Evolutionary conservation across 768 basidiomycete species (phyloP), one percentile per base, ranked within the genome.

Genomic region (Lyophyllum atratum): DNA sequence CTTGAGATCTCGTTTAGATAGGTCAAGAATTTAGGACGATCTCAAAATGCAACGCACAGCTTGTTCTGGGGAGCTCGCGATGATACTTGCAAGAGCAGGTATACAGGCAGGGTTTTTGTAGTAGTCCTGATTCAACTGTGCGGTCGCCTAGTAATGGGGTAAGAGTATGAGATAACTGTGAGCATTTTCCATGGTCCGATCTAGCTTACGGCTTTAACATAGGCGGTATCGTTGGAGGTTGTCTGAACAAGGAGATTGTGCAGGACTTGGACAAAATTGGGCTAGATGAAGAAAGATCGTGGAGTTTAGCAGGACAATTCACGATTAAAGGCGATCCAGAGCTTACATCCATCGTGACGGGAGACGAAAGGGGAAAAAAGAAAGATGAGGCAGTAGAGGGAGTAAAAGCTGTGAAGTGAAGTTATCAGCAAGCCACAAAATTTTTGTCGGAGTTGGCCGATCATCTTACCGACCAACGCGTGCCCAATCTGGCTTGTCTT

Each of bases 81-180:
- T 80, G 68, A 98, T 92, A 67, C 85, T 87, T 53, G 91, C 90
- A 33, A 99, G 85, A 37, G 92, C 93, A 46, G 95, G 85, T 60
- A 99, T 95, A 70, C 95, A 97, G 77, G 80, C 76, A 7, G 95
- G 84, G 68, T 87, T 86, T 76, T 92, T 94, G 84, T 95, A 98
- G 76, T 85, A 98, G 51, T 95, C 89, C 64, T 87, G 86, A 74
- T 96, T 97, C 54, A 99, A 81, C 64, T 87, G 85, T 5, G 92
- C 83, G 14, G 97, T 99, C 6, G 96, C 94, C 95, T 98, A 60
- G 19, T 24, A 39, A 12, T 17, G 34, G 6, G 59, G 53, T 50
- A 28, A 40, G 51, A 49, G 40, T 58, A 42, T 39, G 50, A 40
- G 40, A 49, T 55, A 37, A 14, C 42, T 61, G 29, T 39, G 17